Percentiles rank a stretch among this genome's conserved stretches.
Evolutionary conservation across 352 stramenopile genomes (phyloP).

Genomic region (Phytophthora hybrid): DNA sequence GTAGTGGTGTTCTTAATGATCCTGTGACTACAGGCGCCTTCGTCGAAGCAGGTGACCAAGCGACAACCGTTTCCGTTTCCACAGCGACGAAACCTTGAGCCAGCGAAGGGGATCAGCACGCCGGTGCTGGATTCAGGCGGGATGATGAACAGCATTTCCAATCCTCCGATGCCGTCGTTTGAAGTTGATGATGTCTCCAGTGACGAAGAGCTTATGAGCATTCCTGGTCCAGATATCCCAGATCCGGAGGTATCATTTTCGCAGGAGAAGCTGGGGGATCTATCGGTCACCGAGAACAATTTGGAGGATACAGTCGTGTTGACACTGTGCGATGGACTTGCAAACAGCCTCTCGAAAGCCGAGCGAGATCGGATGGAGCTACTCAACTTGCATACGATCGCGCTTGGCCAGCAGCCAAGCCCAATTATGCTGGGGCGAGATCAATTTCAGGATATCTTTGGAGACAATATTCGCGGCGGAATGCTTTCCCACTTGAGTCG

Average conservation of each 20-base stretch:
- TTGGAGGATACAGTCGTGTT: conserved; percentile 41
- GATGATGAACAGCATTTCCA: conserved; percentile 12
- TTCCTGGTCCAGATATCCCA: conserved; percentile 41
- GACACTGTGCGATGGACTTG: conserved; percentile 51
- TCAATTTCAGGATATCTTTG: conserved; percentile 74
- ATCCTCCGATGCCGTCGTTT: conserved; percentile 23
- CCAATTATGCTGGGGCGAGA: conserved; percentile 55
- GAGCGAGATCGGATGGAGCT: conserved; percentile 60
- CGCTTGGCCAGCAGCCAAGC: conserved; percentile 40
- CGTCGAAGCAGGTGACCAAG: conserved; percentile 34
- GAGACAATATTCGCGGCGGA: conserved; percentile 63
- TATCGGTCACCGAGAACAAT: conserved; percentile 69
- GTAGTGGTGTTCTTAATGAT: conserved; percentile 1
- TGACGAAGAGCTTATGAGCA: conserved; percentile 68
- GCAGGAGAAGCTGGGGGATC: conserved; percentile 69
- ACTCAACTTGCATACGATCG: conserved; percentile 57
- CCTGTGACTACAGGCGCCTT: conserved; percentile 25
- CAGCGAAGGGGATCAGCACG: conserved; percentile 29
- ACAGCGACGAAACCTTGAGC: conserved; percentile 24
- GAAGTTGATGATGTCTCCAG: conserved; percentile 49
- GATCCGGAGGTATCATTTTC: conserved; percentile 73
- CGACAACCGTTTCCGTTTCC: conserved; percentile 31
- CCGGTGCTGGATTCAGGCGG: conserved; percentile 27
- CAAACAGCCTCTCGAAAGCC: conserved; percentile 46
- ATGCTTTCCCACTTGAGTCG: conserved; percentile 69